Evolutionary conservation across 805 yeast species (phyloP).

Genomic region (Yamadazyma phyllophila): DNA sequence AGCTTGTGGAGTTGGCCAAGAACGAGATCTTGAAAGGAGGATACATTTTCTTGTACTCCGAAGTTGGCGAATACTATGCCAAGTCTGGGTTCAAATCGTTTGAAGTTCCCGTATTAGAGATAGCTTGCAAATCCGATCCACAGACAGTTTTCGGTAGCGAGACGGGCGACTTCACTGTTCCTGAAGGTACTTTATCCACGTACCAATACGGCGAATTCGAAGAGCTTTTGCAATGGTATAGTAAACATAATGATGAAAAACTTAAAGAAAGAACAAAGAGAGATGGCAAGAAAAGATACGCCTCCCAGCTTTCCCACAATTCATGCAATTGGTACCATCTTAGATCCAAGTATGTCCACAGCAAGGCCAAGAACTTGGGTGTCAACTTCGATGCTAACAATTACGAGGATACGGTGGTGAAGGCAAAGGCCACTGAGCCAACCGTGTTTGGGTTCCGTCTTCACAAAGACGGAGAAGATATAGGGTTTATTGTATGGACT

Average conservation of each 20-base stretch:
- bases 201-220: constrained; percentile 31
- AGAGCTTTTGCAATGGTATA: constrained; percentile 20
- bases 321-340: constrained; percentile 43
- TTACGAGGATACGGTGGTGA: constrained; percentile 17
- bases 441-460: constrained; percentile 29
- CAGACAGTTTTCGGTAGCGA: neutral
- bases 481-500: constrained; percentile 40
- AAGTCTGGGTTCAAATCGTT: constrained; percentile 38
- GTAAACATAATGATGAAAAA: constrained; percentile 18
- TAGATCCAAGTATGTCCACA: constrained; percentile 32
- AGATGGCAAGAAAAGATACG: constrained; percentile 32
- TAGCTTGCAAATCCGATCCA: neutral
- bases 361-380: constrained; percentile 18
- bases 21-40: constrained; percentile 30
- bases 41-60: constrained; percentile 39
- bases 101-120: constrained; percentile 29
- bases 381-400: constrained; percentile 4
- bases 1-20: constrained; percentile 27
- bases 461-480: constrained; percentile 15
- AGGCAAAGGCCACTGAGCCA: constrained; percentile 27
- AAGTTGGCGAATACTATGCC: constrained; percentile 42
- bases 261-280: constrained; percentile 18
- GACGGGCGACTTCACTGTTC: constrained; percentile 1
- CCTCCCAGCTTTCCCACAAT: constrained; percentile 27
- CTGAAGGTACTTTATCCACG: constrained; percentile 9